A percentile compares a stretch with the other conserved stretches of the same genome.
phyloP scores from a whole-genome alignment of 768 basidiomycete genomes.

The Hericium erinaceus region DNA sequence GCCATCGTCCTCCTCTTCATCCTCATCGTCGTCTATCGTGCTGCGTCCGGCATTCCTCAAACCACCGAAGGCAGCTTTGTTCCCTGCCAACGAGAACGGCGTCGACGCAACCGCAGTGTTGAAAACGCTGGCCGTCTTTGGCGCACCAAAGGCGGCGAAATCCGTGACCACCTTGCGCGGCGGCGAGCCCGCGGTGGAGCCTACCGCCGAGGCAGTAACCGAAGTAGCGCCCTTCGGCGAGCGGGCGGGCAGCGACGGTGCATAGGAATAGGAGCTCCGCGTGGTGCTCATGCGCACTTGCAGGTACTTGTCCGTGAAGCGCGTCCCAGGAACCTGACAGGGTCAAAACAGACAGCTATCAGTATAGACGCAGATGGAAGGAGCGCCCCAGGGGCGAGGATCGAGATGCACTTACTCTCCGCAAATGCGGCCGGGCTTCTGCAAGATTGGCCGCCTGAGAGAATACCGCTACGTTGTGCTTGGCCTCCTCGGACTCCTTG shows the following conservation, averaged over 20 bases:
- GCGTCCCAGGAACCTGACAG: conserved; percentile 78
- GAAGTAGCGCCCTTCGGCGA: conserved; percentile 28
- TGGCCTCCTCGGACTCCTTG: conserved; percentile 79
- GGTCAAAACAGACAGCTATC: background rate
- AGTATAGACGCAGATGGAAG: background rate
- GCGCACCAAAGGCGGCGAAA: conserved; percentile 79
- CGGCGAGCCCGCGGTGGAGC: conserved; percentile 43
- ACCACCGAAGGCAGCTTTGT: conserved; percentile 79
- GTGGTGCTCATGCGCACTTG: conserved; percentile 54
- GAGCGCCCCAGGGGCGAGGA: background rate
- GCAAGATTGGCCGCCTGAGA: conserved; percentile 58
- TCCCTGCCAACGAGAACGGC: conserved; percentile 69
- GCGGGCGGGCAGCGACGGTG: conserved; percentile 36
- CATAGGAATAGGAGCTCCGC: conserved; percentile 43
- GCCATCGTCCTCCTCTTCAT: conserved; percentile 50
- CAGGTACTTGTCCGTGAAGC: conserved; percentile 95
- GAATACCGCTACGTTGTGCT: conserved; percentile 86
- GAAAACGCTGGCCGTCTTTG: conserved; percentile 69
- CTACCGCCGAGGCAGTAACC: conserved; percentile 24
- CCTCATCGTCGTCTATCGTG: conserved; percentile 62
- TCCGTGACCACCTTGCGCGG: conserved; percentile 84
- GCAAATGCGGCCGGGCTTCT: conserved; percentile 68
- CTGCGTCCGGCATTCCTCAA: conserved; percentile 39
- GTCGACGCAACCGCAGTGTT: conserved; percentile 76
- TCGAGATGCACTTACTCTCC: conserved; percentile 48